These are phyloP conservation scores for Nigrograna mackinnonii DNA, from an alignment of 2,329 filamentous ascomycete genomes.

Conservation along the genomic window DNA sequence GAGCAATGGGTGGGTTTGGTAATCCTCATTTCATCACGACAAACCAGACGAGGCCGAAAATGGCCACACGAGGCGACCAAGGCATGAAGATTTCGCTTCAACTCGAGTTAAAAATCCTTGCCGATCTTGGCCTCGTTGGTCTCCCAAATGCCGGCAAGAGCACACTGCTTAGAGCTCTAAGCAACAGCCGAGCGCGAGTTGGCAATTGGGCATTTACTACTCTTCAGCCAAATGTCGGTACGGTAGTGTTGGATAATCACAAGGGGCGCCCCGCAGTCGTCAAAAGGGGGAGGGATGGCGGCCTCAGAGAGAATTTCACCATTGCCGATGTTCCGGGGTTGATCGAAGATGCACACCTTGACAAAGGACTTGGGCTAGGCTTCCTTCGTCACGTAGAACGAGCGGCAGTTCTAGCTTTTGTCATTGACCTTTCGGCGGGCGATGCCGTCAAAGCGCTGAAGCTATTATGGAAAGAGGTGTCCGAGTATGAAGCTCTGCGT, in stretches of 20 bases:
- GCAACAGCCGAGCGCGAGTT: slow-evolving; percentile 84
- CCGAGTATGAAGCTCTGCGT: slow-evolving; percentile 81
- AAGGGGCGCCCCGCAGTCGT: slow-evolving; percentile 69
- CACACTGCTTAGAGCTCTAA: slow-evolving; percentile 84
- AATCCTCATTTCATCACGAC: slow-evolving; percentile 91
- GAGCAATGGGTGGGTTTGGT: slow-evolving; percentile 85
- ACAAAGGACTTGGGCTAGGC: slow-evolving; percentile 86
- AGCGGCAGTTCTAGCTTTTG: slow-evolving; percentile 89
- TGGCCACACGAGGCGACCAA: slow-evolving; percentile 83
- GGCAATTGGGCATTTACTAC: slow-evolving; percentile 98
- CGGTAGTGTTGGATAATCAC: slow-evolving; percentile 88
- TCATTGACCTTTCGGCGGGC: slow-evolving; percentile 80
- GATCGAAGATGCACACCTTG: slow-evolving; percentile 88
- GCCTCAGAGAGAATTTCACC: slow-evolving; percentile 77
- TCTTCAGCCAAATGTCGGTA: slow-evolving; percentile 91
- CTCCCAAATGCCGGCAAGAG: slow-evolving; percentile 96
- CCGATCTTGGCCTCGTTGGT: slow-evolving; percentile 92
- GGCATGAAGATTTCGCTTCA: slow-evolving; percentile 79
- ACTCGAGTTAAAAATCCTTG: slow-evolving; percentile 91
- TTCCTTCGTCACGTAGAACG: slow-evolving; percentile 95
- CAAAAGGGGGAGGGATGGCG: slow-evolving; percentile 48
- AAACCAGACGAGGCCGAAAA: slow-evolving; percentile 75
- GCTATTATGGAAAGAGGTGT: slow-evolving; percentile 87
- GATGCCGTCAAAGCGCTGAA: slow-evolving; percentile 80
- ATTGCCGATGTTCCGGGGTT: slow-evolving; percentile 95